phyloP scores from a whole-genome alignment of 495 filamentous ascomycete genomes.

The Gamarada debralockiae region DNA sequence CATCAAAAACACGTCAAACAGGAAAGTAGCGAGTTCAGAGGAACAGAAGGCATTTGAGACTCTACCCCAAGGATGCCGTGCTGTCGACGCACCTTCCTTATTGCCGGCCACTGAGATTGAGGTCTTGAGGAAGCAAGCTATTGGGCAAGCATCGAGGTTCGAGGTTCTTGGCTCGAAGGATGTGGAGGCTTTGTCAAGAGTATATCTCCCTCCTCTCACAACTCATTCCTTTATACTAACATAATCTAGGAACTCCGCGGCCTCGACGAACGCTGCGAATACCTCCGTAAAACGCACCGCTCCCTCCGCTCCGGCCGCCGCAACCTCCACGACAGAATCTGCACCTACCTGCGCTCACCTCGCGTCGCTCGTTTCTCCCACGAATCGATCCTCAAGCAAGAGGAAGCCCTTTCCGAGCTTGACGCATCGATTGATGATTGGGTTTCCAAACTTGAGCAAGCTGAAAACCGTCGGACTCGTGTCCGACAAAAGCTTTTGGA shows the following conservation, averaged over 20 bases:
- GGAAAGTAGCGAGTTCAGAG: slow-evolving; percentile 29
- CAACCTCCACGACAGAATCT: slow-evolving; percentile 64
- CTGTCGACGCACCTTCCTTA: slow-evolving; percentile 42
- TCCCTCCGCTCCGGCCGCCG: slow-evolving; percentile 63
- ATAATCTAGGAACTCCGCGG: slow-evolving; percentile 54
- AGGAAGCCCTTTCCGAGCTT: slow-evolving; percentile 67
- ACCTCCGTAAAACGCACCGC: slow-evolving; percentile 64
- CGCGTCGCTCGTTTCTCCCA: slow-evolving; percentile 59
- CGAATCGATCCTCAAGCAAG: slow-evolving; percentile 68
- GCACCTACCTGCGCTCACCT: slow-evolving; percentile 61
- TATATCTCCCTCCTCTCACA: slow-evolving; percentile 24
- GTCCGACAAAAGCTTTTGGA: slow-evolving; percentile 75
- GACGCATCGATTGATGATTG: slow-evolving; percentile 74
- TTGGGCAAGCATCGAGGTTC: slow-evolving; percentile 60
- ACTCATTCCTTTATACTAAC: slow-evolving; percentile 10
- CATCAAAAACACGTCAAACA: slow-evolving; percentile 15
- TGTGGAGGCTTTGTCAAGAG: slow-evolving; percentile 60
- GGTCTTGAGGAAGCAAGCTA: slow-evolving; percentile 55
- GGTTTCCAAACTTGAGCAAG: slow-evolving; percentile 66
- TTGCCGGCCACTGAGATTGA: slow-evolving; percentile 48
- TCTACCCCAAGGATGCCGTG: slow-evolving; percentile 54
- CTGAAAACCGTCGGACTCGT: slow-evolving; percentile 66
- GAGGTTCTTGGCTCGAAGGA: slow-evolving; percentile 64
- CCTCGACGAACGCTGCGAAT: slow-evolving; percentile 69
- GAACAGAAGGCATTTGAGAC: slow-evolving; percentile 49